Evolutionary conservation across 495 filamentous ascomycete species (phyloP), one percentile per base, ranked within the genome.

Genomic region (Coniosporium apollinis): DNA sequence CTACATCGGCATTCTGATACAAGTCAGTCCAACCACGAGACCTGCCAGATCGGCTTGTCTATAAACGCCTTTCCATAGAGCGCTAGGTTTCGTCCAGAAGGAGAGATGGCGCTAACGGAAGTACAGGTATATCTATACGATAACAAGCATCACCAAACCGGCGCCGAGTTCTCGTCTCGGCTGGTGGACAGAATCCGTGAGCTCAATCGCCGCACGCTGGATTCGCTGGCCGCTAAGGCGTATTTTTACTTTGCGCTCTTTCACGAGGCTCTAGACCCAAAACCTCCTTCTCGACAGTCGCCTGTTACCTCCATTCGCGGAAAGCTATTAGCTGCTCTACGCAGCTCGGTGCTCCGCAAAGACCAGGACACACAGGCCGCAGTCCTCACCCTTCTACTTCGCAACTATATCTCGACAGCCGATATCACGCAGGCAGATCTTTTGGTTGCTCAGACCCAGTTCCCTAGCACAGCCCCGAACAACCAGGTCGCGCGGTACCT

Each of bases 231-330:
- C 33, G 84, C 89, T 26, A 85, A 86, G 52, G 82, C 89, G 37
- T 97, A 96, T 67, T 96, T 94, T 58, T 97, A 97, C 64, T 92
- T 82, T 57, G 82, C 80, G 30, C 62, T 96, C 37, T 94, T 94
- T 65, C 80, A 75, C 57, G 89, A 97, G 65, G 74, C 86, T 57
- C 68, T 86, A 29, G 69, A 72, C 34, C 85, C 85, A 9, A 67
- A 86, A 16, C 81, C 91, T 37, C 87, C 89, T 11, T 89, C 84
- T 15, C 78, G 82, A 13, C 72, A 77, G 41, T 82, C 87, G 11
- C 72, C 82, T 2, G 71, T 91, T 50, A 77, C 89, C 19, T 67
- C 69, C 14, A 89, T 94, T 50, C 82, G 91, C 25, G 81, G 85
- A 28, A 73, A 76, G 39, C 69, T 97, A 22, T 70, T 97, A 31